These are phyloP conservation scores for Parathielavia hyrcaniae DNA, from an alignment of 495 filamentous ascomycete genomes.

Conservation along the genomic window DNA sequence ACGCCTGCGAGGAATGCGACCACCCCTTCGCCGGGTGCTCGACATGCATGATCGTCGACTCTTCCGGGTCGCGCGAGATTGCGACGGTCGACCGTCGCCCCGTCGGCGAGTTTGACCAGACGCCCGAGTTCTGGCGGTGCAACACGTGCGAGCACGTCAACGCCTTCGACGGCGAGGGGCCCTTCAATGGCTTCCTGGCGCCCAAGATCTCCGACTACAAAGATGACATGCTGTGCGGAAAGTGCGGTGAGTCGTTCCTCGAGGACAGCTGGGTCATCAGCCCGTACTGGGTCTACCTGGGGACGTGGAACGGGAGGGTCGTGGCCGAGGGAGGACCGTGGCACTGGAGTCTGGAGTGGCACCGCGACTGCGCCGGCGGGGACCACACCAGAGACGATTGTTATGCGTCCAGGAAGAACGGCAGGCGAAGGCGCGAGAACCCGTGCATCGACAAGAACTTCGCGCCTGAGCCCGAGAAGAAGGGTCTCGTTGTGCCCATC, in stretches of 20 bases:
- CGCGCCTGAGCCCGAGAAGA: background rate
- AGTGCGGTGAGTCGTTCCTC: constrained; percentile 11
- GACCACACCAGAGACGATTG: constrained; percentile 19
- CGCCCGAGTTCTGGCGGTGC: constrained; percentile 22
- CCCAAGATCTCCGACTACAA: constrained; percentile 12
- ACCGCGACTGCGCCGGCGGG: constrained; percentile 11
- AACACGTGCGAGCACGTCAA: constrained; percentile 20
- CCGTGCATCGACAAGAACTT: constrained; percentile 20
- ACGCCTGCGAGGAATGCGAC: constrained; percentile 16
- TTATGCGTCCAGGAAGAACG: constrained; percentile 15
- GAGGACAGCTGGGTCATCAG: constrained; percentile 25
- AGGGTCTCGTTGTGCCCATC: background rate
- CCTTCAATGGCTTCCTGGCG: constrained; percentile 19
- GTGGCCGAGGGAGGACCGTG: constrained; percentile 23
- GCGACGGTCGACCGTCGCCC: constrained; percentile 13
- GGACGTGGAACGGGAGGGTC: constrained; percentile 21
- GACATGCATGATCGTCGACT: constrained; percentile 20
- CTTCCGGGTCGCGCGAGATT: constrained; percentile 20
- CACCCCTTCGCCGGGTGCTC: constrained; percentile 17
- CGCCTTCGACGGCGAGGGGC: constrained; percentile 13
- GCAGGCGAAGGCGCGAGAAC: constrained; percentile 18
- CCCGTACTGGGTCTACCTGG: constrained; percentile 21
- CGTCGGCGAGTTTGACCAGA: constrained; percentile 24
- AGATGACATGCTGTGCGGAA: constrained; percentile 15
- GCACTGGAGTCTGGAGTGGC: constrained; percentile 23